Evolutionary conservation across 768 basidiomycete species (phyloP), one percentile per base, ranked within the genome.

Genomic region (Pleurotus giganteus): DNA sequence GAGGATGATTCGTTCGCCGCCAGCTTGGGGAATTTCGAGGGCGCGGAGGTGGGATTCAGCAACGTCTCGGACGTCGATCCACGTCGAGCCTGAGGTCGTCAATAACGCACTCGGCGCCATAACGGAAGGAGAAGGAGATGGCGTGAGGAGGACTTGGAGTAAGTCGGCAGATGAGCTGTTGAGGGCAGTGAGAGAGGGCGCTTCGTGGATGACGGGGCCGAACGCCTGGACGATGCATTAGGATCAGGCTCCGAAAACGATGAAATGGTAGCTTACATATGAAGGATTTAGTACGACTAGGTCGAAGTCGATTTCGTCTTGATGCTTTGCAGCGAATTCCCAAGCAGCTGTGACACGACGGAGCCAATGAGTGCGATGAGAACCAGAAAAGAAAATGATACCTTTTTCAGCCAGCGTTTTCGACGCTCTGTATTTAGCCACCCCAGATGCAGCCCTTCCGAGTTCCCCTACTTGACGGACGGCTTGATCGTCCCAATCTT

Each of bases 321-420:
- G 71, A 54, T 80, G 59, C 50, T 66, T 54, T n/a, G 69, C 57
- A n/a, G 60, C 63, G 52, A 75, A 76, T 1, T 71, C 66, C 74
- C 73, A 77, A n/a, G 73, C 72, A 27, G 78, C 78, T 78, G 29
- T 5, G 19, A 3, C 31, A 32, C 5, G 28, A 44, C 17, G 37
- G n/a, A 37, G 11, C 9, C 11, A 37, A 27, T 4, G 1, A 9
- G 9, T 23, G 19, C 8, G 12, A 8, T 23, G 34, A 43, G 3
- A 24, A 9, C 15, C 0, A 23, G 34, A 4, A 7, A 26, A 4
- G 36, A 15, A 41, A 19, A 57, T 63, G 39, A n/a, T 21, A 77
- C 77, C 77, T 60, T 70, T 73, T 69, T 88, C 86, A 2, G 86
- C 83, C 5, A 85, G 71, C 0, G 74, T 75, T 73, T 88, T 87